phyloP scores from a whole-genome alignment of 805 yeast genomes.

The Ogataea sp. region DNA sequence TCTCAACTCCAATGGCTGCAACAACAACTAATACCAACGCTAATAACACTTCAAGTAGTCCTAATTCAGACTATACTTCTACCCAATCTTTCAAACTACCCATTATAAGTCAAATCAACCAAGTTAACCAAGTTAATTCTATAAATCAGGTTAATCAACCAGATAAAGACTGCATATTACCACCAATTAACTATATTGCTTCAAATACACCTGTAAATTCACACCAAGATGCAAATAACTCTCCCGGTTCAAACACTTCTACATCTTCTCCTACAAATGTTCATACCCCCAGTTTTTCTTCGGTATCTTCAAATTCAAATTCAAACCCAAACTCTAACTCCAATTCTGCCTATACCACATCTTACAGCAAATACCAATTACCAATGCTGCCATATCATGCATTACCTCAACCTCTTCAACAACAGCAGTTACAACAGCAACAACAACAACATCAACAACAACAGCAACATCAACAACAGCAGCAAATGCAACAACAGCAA shows the following conservation, averaged over 20 bases:
- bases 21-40: no score
- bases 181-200: not conserved
- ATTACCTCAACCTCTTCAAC: slow-evolving; percentile 2
- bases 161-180: not conserved
- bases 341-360: not conserved
- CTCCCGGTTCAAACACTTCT: no score
- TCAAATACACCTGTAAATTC: no score
- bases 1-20: no score
- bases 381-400: not conserved
- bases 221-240: no score
- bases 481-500: slow-evolving; percentile 2
- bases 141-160: no score
- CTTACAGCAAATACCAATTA: not conserved
- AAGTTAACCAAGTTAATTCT: no score
- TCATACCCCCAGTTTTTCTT: not conserved
- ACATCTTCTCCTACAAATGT: not conserved
- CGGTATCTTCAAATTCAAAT: not conserved
- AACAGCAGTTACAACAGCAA: slow-evolving; percentile 4
- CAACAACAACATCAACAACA: not conserved
- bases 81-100: no score
- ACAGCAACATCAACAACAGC: not conserved
- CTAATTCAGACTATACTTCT: no score
- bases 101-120: no score
- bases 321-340: not conserved
- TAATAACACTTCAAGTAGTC: no score